Evolutionary conservation across 1,139 yeast species (phyloP).

Genomic region (Lodderomyces elongisporus): DNA sequence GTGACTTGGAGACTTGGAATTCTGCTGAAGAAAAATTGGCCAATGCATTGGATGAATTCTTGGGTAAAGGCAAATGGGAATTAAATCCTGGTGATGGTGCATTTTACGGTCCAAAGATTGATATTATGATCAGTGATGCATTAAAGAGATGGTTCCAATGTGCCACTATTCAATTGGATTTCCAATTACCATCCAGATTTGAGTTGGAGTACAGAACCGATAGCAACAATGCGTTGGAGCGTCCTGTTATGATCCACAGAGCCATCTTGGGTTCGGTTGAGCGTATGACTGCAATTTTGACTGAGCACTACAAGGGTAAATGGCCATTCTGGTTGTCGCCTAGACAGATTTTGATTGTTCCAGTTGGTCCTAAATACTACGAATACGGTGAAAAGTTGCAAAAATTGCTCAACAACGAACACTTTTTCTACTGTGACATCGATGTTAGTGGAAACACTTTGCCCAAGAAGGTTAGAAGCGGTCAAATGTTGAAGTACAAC

Average conservation of each 20-base stretch:
- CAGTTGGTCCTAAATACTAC: constrained; percentile 88
- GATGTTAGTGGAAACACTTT: constrained; percentile 92
- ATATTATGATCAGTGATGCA: constrained; percentile 87
- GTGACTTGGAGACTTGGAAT: constrained; percentile 84
- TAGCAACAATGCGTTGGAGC: constrained; percentile 44
- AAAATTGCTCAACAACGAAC: constrained; percentile 54
- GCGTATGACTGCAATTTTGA: constrained; percentile 96
- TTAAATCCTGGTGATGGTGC: constrained; percentile 97
- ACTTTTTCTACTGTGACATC: constrained; percentile 83
- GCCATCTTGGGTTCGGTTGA: constrained; percentile 97
- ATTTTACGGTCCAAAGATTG: constrained; percentile 97
- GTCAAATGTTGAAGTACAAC: constrained; percentile 88
- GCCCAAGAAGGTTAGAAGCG: constrained; percentile 94
- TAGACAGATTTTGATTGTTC: constrained; percentile 90
- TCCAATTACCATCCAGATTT: constrained; percentile 91
- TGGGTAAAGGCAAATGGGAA: constrained; percentile 83
- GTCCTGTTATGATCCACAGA: constrained; percentile 98
- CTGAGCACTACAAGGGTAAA: constrained; percentile 95
- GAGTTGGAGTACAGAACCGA: constrained; percentile 81
- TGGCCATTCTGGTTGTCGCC: constrained; percentile 99
- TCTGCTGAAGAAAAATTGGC: constrained; percentile 76
- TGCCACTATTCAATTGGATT: constrained; percentile 96
- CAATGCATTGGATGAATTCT: constrained; percentile 58
- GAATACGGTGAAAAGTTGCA: constrained; percentile 83
- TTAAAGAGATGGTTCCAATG: constrained; percentile 94